Evolutionary conservation across 176 grass and related monocot species (phyloP), one percentile per base, ranked within the genome.

Genomic region (Paspalum notatum): DNA sequence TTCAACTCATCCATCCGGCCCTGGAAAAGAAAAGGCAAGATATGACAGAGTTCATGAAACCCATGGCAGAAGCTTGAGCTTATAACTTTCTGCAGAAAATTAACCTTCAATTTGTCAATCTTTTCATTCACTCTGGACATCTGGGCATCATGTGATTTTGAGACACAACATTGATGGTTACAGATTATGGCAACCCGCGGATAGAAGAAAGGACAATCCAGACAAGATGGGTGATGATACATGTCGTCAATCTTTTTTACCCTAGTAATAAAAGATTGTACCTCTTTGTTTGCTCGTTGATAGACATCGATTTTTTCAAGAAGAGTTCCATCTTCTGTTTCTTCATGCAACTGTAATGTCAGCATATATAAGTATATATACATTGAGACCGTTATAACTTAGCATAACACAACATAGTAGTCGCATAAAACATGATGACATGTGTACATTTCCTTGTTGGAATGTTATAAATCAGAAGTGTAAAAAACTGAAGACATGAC

Each of bases 211-310:
- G 21, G 18, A 22, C 26, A 4, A 14, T 66, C 62, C 24, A 80
- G 56, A 66, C 40, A 39, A 49, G 22, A 67, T 45, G 12, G 52
- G 27, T 85, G 25, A 56, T 69, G 55, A 77, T 54, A 69, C 2
- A 62, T 53, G 25, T 71, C 25, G 14, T 45, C 32, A 12, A 3
- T 17, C 55, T 80, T 87, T 68, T 52, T 67, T 26, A 24, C 18
- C 6, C 58, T 4, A 68, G 51, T 55, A 80, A 14, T 7, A 66
- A 89, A 38, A 47, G 13, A 56, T 59, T 8, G 55, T 78, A 93
- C 95, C 92, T 98, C 92, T 67, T 98, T 98, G 75, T 98, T 98
- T 76, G 95, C 92, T 12, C 82, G 82, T 78, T 98, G 90, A 93
- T 98, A 98, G 32, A 94, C 88, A 67, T 88, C 92, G 75, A 93